These are phyloP conservation scores for Neobulgaria alba DNA, from an alignment of 2,329 filamentous ascomycete genomes.

Conservation along the genomic window DNA sequence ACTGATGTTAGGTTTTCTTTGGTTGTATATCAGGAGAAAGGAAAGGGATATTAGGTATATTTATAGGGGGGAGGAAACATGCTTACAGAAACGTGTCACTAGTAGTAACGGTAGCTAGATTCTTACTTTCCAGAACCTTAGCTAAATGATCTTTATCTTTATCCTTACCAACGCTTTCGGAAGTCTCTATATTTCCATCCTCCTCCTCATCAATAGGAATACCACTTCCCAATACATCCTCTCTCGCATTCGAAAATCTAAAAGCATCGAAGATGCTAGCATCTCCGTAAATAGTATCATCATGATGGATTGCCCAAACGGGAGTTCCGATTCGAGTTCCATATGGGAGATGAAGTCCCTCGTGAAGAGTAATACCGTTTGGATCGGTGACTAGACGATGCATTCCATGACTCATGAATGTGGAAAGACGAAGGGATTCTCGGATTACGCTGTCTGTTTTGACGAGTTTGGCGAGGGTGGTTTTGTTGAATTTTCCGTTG, in stretches of 20 bases:
- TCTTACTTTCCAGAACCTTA: slow-evolving; percentile 11
- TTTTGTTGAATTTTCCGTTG: slow-evolving; percentile 28
- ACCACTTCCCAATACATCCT: not conserved
- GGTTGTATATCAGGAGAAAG: not conserved
- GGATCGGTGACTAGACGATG: slow-evolving; percentile 21
- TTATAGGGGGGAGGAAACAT: no score
- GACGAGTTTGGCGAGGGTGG: slow-evolving; percentile 24
- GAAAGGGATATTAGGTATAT: no score
- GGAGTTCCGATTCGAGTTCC: slow-evolving; percentile 11
- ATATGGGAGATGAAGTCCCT: slow-evolving; percentile 12
- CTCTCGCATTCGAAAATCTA: slow-evolving; percentile 11
- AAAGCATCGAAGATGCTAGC: slow-evolving; percentile 14
- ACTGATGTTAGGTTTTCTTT: no score
- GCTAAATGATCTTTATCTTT: slow-evolving; percentile 4
- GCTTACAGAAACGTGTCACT: slow-evolving; percentile 9
- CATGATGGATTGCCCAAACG: slow-evolving; percentile 14
- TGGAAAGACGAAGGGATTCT: slow-evolving; percentile 29
- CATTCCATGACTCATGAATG: slow-evolving; percentile 21
- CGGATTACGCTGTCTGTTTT: slow-evolving; percentile 29
- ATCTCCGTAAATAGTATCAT: slow-evolving; percentile 12
- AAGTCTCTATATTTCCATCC: not conserved
- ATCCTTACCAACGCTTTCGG: not conserved
- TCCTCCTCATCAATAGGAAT: not conserved
- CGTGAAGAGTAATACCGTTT: slow-evolving; percentile 18
- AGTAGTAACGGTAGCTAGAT: slow-evolving; percentile 12